These are phyloP conservation scores for Backusella westeae DNA, from an alignment of 192 early-diverging fungal genomes.

Conservation along the genomic window DNA sequence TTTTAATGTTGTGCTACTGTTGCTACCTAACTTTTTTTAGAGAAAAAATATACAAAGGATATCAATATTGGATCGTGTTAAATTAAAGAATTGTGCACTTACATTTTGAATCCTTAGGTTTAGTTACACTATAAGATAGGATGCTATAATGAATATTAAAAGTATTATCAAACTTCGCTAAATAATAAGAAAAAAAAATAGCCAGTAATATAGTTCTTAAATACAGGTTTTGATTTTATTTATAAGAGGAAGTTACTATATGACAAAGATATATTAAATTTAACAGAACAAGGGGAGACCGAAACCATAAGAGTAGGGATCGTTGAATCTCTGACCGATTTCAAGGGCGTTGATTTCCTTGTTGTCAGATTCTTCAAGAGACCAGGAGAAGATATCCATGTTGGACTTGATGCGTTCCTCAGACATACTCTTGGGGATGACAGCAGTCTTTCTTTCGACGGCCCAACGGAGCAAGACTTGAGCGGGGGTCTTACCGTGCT, in stretches of 20 bases:
- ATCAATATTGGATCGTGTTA: no score
- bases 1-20: no score
- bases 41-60: no score
- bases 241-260: conserved; percentile 1
- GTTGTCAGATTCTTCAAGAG: conserved; percentile 44
- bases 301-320: conserved; percentile 42
- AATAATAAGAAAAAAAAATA: neutral
- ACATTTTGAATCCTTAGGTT: no score
- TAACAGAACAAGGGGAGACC: conserved; percentile 46
- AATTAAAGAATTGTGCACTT: no score
- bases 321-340: conserved; percentile 44
- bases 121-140: no score
- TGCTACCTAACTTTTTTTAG: no score
- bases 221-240: conserved; percentile 7
- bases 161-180: no score
- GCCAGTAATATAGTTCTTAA: neutral
- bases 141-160: no score
- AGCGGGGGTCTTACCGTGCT: conserved; percentile 50
- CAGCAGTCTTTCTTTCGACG: conserved; percentile 58
- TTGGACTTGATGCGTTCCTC: conserved; percentile 55
- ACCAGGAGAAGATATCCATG: conserved; percentile 48
- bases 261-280: conserved; percentile 8
- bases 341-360: conserved; percentile 44
- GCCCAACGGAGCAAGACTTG: conserved; percentile 65
- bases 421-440: conserved; percentile 67